Evolutionary conservation across 176 grass and related monocot species (phyloP).

Genomic region (Aegilops longissima): DNA sequence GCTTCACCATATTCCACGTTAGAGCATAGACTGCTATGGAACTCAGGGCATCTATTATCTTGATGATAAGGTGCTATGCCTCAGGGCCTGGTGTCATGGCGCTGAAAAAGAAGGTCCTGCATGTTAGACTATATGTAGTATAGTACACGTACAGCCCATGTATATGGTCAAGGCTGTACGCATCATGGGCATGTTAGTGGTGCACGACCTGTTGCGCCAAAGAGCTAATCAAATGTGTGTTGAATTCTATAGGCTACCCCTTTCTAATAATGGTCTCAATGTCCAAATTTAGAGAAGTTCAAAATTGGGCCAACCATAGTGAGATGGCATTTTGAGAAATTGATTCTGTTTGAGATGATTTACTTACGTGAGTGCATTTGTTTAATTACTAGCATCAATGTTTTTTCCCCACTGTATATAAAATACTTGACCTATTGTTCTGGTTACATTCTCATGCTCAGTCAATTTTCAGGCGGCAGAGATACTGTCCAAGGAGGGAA

Average conservation of each 20-base stretch:
- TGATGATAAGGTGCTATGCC: not conserved
- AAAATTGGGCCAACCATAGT: not conserved
- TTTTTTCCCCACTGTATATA: not conserved
- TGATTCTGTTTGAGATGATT: not conserved
- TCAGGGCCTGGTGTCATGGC: not conserved
- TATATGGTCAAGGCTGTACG: too few species aligned
- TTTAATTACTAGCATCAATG: not conserved
- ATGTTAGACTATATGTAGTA: too few species aligned
- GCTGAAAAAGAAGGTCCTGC: not conserved
- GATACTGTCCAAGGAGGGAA: conserved; percentile 92
- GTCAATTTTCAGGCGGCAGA: conserved; percentile 82
- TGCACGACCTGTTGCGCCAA: too few species aligned
- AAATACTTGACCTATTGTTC: not conserved
- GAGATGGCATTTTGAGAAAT: not conserved
- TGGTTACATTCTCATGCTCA: conserved; percentile 19
- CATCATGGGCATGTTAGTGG: too few species aligned
- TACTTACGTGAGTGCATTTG: not conserved
- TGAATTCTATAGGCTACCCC: too few species aligned
- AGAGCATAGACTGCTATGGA: not conserved
- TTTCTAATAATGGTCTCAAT: too few species aligned
- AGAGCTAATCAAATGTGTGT: too few species aligned
- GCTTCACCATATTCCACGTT: not conserved
- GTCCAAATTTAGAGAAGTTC: not conserved
- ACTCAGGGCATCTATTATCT: not conserved
- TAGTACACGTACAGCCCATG: too few species aligned